Percentiles rank a stretch among this genome's conserved stretches.
These are phyloP conservation scores for Setaria italica DNA, from an alignment of 202 grass and related monocot genomes.

Conservation along the genomic window DNA sequence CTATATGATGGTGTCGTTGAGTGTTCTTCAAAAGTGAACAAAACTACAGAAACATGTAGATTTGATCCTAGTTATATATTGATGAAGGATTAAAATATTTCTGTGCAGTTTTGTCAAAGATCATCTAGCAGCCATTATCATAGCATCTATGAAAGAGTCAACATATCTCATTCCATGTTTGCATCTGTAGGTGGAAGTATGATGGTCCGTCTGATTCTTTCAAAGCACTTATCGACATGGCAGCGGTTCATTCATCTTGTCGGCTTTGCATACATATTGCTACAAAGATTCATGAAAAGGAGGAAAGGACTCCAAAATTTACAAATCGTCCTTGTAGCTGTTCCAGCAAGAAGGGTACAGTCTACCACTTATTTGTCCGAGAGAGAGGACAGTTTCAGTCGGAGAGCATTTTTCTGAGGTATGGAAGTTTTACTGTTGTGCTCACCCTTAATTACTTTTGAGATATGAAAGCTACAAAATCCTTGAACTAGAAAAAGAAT, in stretches of 20 bases:
- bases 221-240: constrained; percentile 96
- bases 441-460: neutral
- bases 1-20: too few species aligned
- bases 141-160: constrained; percentile 16
- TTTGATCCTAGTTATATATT: constrained; percentile 30
- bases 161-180: constrained; percentile 35
- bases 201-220: constrained; percentile 96
- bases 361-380: constrained; percentile 91
- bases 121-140: constrained; percentile 16
- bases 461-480: constrained; percentile 2
- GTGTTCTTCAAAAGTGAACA: neutral
- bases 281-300: constrained; percentile 85
- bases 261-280: constrained; percentile 95
- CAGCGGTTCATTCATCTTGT: constrained; percentile 95
- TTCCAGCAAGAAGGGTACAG: constrained; percentile 58
- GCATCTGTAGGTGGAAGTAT: constrained; percentile 84
- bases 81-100: neutral
- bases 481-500: neutral
- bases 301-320: constrained; percentile 71
- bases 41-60: neutral
- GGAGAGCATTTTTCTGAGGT: constrained; percentile 86
- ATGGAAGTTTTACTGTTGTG: constrained; percentile 30
- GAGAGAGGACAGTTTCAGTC: constrained; percentile 86
- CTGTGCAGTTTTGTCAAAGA: constrained; percentile 8
- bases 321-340: constrained; percentile 83